Percentiles rank a stretch among this genome's conserved stretches.
Evolutionary conservation across 2,329 filamentous ascomycete genomes (phyloP).

Genomic region (Aspergillus aculeatus): DNA sequence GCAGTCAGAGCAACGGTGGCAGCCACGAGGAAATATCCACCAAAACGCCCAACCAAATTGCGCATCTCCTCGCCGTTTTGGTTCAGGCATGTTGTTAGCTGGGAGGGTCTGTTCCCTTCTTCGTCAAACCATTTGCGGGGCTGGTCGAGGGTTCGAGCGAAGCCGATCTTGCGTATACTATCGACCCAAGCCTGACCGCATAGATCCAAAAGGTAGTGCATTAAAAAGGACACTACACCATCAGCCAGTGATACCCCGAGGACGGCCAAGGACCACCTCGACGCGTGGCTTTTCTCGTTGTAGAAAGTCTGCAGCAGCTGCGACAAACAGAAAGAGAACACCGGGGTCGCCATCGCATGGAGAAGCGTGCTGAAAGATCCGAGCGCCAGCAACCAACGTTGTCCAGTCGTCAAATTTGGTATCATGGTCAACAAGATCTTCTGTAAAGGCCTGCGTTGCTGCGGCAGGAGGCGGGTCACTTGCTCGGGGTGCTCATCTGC

Average conservation of each 20-base stretch:
- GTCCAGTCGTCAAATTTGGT: conserved; percentile 57
- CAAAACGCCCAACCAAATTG: conserved; percentile 75
- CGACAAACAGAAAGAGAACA: conserved; percentile 75
- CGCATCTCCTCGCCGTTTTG: conserved; percentile 84
- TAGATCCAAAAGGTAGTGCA: conserved; percentile 70
- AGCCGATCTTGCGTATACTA: conserved; percentile 63
- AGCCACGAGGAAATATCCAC: conserved; percentile 67
- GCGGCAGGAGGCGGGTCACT: neutral
- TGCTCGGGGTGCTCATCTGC: neutral
- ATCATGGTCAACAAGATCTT: conserved; percentile 69
- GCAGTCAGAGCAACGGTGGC: conserved; percentile 67
- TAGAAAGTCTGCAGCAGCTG: conserved; percentile 71
- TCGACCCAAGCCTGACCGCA: conserved; percentile 77
- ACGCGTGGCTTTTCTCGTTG: conserved; percentile 48
- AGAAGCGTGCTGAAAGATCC: conserved; percentile 63
- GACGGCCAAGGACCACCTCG: conserved; percentile 69
- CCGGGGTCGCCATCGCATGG: conserved; percentile 66
- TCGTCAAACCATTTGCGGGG: conserved; percentile 76
- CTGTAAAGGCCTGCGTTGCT: conserved; percentile 33
- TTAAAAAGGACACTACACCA: conserved; percentile 62
- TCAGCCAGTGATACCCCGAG: conserved; percentile 67
- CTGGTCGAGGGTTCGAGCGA: conserved; percentile 71
- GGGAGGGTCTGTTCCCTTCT: conserved; percentile 61
- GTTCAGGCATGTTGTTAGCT: conserved; percentile 71
- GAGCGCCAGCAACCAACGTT: conserved; percentile 56